A percentile compares a stretch with the other conserved stretches of the same genome.
Evolutionary conservation across 345 rosid genomes (phyloP).

Genomic region (Bretschneidera sinensis): DNA sequence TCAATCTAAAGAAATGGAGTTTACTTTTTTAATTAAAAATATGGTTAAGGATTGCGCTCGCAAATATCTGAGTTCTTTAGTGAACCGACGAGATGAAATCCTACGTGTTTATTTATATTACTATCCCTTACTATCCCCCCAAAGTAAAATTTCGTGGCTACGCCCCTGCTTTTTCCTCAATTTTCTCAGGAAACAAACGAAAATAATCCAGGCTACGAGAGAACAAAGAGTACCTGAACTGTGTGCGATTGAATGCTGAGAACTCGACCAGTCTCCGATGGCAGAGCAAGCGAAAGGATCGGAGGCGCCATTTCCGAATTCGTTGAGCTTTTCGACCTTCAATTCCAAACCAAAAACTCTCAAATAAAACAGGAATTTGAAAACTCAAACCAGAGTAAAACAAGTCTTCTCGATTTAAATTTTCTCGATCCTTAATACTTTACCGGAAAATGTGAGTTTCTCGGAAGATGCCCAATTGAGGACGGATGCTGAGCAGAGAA

Average conservation of each 20-base stretch:
- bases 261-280: conserved; percentile 93
- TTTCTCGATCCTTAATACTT: background rate
- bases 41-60: too few species aligned
- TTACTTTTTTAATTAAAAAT: too few species aligned
- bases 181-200: conserved; percentile 13
- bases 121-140: too few species aligned
- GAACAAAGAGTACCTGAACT: conserved; percentile 55
- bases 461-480: conserved; percentile 11
- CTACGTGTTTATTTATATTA: too few species aligned
- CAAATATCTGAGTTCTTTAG: too few species aligned
- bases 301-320: conserved; percentile 68
- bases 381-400: background rate
- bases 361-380: background rate
- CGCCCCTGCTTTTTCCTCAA: background rate
- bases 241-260: conserved; percentile 98
- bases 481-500: conserved; percentile 12
- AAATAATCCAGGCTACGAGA: background rate
- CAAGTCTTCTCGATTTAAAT: background rate
- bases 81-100: too few species aligned
- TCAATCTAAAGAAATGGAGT: too few species aligned
- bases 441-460: conserved; percentile 11
- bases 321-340: conserved; percentile 29
- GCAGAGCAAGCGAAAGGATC: conserved; percentile 81
- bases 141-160: too few species aligned
- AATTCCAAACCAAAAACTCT: background rate